Evolutionary conservation across 2,329 filamentous ascomycete genomes (phyloP).

Genomic region (Phialemoniopsis sp.): DNA sequence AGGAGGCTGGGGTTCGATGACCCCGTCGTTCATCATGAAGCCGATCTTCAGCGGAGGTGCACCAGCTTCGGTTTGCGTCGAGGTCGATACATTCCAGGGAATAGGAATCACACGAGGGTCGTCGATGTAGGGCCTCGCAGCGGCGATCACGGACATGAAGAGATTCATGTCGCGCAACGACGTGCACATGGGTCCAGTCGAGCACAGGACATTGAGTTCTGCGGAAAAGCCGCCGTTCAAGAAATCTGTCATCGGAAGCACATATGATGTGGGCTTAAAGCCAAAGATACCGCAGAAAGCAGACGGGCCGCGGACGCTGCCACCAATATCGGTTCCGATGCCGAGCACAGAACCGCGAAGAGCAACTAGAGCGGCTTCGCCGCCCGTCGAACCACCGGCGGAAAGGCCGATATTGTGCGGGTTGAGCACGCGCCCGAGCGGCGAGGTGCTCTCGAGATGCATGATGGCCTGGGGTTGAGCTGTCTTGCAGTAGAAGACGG

Average conservation of each 20-base stretch:
- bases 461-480: slow-evolving; percentile 59
- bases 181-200: slow-evolving; percentile 25
- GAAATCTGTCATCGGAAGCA: slow-evolving; percentile 19
- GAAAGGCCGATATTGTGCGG: slow-evolving; percentile 54
- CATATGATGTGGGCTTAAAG: slow-evolving; percentile 16
- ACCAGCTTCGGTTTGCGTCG: slow-evolving; percentile 2
- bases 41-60: slow-evolving; percentile 30
- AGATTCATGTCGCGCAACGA: slow-evolving; percentile 27
- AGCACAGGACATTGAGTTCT: slow-evolving; percentile 27
- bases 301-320: slow-evolving; percentile 35
- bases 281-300: slow-evolving; percentile 30
- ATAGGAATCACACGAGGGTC: slow-evolving; percentile 22
- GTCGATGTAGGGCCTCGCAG: slow-evolving; percentile 15
- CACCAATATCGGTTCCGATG: slow-evolving; percentile 58
- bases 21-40: slow-evolving; percentile 32
- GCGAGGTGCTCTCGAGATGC: slow-evolving; percentile 52
- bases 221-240: slow-evolving; percentile 14
- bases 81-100: slow-evolving; percentile 22
- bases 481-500: slow-evolving; percentile 66
- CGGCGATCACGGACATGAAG: slow-evolving; percentile 19
- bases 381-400: slow-evolving; percentile 61
- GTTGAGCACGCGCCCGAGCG: slow-evolving; percentile 59
- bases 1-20: slow-evolving; percentile 30
- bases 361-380: slow-evolving; percentile 56
- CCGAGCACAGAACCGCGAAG: slow-evolving; percentile 56